Conservation (phyloP, 2,329 filamentous ascomycete genomes). For the Fusarium nanum region DNA sequence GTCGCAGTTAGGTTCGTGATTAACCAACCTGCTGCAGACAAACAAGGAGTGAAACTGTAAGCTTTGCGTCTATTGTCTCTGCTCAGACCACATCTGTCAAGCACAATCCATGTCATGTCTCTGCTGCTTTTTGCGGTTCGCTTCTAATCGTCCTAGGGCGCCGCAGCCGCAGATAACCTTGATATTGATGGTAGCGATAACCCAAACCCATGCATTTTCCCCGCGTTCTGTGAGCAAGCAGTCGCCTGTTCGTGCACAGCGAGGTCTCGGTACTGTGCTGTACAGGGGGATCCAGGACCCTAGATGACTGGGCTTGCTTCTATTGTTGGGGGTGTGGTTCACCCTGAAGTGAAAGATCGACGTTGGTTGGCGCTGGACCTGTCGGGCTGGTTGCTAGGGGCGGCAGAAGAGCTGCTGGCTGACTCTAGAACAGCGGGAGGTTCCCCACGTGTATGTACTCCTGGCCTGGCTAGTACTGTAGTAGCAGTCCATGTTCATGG, state of each 20-base stretch:
- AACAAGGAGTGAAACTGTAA: slow-evolving; percentile 9
- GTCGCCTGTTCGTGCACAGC: slow-evolving; percentile 29
- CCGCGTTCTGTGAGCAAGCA: slow-evolving; percentile 35
- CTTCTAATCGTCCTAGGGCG: slow-evolving; percentile 26
- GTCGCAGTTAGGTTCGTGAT: slow-evolving; percentile 17
- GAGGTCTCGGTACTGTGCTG: not conserved
- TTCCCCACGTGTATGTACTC: slow-evolving; percentile 26
- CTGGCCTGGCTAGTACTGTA: slow-evolving; percentile 13
- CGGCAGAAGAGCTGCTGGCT: slow-evolving; percentile 34
- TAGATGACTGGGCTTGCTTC: not conserved
- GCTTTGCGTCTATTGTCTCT: slow-evolving; percentile 18
- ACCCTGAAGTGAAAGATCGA: slow-evolving; percentile 32
- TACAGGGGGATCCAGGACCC: slow-evolving; percentile 19
- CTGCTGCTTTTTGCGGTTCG: slow-evolving; percentile 30
- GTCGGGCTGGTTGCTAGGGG: slow-evolving; percentile 37
- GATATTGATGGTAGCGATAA: slow-evolving; percentile 1
- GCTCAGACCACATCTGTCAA: slow-evolving; percentile 18
- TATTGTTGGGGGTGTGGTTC: slow-evolving; percentile 30
- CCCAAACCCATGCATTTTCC: slow-evolving; percentile 39
- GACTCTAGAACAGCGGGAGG: slow-evolving; percentile 32
- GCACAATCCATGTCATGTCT: slow-evolving; percentile 23
- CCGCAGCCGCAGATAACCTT: slow-evolving; percentile 10
- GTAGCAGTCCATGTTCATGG: slow-evolving; percentile 2
- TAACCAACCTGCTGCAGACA: slow-evolving; percentile 22
- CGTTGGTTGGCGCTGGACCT: slow-evolving; percentile 35